Evolutionary conservation across 768 basidiomycete species (phyloP).

Genomic region (Boletales sp.): DNA sequence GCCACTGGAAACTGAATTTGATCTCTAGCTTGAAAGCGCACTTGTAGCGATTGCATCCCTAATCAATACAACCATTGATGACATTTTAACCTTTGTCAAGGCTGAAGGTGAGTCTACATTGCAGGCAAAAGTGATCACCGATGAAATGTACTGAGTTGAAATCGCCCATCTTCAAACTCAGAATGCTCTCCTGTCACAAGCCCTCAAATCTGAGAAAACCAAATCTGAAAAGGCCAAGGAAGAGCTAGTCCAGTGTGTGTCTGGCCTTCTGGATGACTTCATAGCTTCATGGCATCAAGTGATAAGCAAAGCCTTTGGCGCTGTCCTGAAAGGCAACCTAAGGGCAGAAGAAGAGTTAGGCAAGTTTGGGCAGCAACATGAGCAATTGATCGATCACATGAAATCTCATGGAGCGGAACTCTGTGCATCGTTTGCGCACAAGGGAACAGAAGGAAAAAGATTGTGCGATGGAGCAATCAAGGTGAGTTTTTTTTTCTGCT

Average conservation of each 20-base stretch:
- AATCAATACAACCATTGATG: conserved; percentile 56
- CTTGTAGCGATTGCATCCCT: conserved; percentile 56
- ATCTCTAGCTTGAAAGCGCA: conserved; percentile 48
- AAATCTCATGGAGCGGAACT: conserved; percentile 41
- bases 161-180: conserved; percentile 63
- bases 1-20: conserved; percentile 4
- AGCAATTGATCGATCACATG: conserved; percentile 40
- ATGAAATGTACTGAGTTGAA: conserved; percentile 48
- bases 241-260: conserved; percentile 72
- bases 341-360: conserved; percentile 50
- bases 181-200: conserved; percentile 57
- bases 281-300: conserved; percentile 63
- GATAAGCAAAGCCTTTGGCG: conserved; percentile 53
- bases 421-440: conserved; percentile 39
- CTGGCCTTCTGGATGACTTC: conserved; percentile 68
- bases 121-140: conserved; percentile 47
- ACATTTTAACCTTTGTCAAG: conserved; percentile 54
- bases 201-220: conserved; percentile 63
- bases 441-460: conserved; percentile 48
- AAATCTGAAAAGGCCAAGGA: conserved; percentile 67
- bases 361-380: conserved; percentile 48
- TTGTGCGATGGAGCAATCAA: conserved; percentile 57
- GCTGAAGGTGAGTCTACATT: conserved; percentile 49
- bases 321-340: conserved; percentile 52
- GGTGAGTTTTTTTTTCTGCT: conserved; percentile 34